Base-by-base conservation (phyloP, 192 early-diverging fungal genomes). In the Coemansia sp. region DNA sequence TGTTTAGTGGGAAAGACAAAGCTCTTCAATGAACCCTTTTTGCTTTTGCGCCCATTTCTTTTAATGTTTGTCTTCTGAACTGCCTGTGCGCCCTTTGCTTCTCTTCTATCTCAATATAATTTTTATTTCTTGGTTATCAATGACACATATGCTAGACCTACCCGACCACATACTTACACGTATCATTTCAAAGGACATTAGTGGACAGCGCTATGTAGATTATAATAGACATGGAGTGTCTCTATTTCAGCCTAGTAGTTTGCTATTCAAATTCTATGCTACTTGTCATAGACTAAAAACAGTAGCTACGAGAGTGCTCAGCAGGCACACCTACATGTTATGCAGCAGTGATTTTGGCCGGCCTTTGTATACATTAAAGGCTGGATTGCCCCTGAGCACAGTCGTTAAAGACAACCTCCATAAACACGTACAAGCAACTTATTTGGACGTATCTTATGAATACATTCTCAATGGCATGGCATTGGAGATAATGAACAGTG, bases 301-400 rank as follows among this genome's bases (percentile, higher is more conserved):
- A 8, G 13, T 59, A 5, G 55, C 55, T 34, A 33, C 34, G 29
- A 31, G 29, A 15, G 3, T 59, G 5, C 55, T 59, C 5, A 33
- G 29, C 55, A 29, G 12, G 15, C 27, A 59, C 1, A 15, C 29
- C 3, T 59, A 59, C 16, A 59, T 59, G 18, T 13, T 59, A 16
- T 59, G 55, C 13, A 59, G 55, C 55, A 59, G 55, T 18, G 55
- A 59, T 33, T 59, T 59, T 59, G 55, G 55, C 3, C 11, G 27
- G 13, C 29, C 0, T 0, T 16, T 16, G 3, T 59, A 59, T 16
- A 16, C 55, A 59, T 7, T 59, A 13, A 29, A 6, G 2, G 55
- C 27, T 2, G 55, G 55, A 0, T 31, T 59, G 55, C 31, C 55
- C 4, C 55, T 59, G 0, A 3, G 16, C 31, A 33, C 27, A 34